Base-by-base conservation (phyloP, 129 eudicot species). In the Helianthus tuberosus region DNA sequence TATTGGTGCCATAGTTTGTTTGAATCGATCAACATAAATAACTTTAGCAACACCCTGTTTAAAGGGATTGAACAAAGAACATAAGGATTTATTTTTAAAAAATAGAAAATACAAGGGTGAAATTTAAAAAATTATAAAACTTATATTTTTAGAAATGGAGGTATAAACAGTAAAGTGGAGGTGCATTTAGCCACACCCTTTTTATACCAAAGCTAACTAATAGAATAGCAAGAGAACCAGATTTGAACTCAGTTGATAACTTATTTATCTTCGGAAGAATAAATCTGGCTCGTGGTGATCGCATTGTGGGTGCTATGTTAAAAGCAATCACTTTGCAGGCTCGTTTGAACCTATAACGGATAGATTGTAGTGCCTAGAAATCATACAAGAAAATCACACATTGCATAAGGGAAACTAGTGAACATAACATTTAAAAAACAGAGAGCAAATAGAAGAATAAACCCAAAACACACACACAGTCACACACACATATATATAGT, bases 131-230 rank as follows among this genome's bases (percentile, higher is more conserved):
- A n/a, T n/a, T n/a, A n/a, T n/a, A n/a, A n/a, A n/a, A n/a, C n/a
- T n/a, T n/a, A n/a, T n/a, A n/a, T n/a, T n/a, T n/a, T n/a, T n/a
- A n/a, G n/a, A n/a, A n/a, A n/a, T n/a, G n/a, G n/a, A n/a, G n/a
- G n/a, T n/a, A n/a, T n/a, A n/a, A n/a, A n/a, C n/a, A n/a, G n/a
- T n/a, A n/a, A n/a, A n/a, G n/a, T n/a, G n/a, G n/a, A n/a, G n/a
- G n/a, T n/a, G n/a, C n/a, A n/a, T n/a, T n/a, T n/a, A n/a, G n/a
- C n/a, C n/a, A n/a, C n/a, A n/a, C n/a, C n/a, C n/a, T n/a, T n/a
- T n/a, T n/a, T n/a, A 51, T 93, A 93, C 98, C 96, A 76, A 85
- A 88, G 83, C 96, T 88, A 58, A 93, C 80, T 68, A 93, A 86
- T 82, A 90, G 81, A 53, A 93, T 79, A 51, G 70, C 60, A 77